These are phyloP conservation scores for Eudorina sp. DNA, from an alignment of 139 green algal genomes.

Conservation along the genomic window DNA sequence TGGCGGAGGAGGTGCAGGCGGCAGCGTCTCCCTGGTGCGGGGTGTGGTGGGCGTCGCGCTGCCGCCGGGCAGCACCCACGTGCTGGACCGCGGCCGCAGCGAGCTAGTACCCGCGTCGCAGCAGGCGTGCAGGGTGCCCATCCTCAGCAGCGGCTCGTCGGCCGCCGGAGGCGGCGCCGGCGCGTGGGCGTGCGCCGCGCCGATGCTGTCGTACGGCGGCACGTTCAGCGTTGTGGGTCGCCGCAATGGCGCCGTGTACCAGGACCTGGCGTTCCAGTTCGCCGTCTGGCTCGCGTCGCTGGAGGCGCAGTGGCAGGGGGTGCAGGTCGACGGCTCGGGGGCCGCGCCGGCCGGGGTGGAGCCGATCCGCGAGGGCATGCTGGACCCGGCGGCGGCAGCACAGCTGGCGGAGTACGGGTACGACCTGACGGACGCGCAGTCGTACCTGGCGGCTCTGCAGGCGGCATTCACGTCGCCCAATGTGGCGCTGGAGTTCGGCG, in stretches of 20 bases:
- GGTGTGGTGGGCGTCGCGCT: slow-evolving; percentile 9
- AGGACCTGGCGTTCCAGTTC: slow-evolving; percentile 24
- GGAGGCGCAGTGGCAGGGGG: slow-evolving; percentile 19
- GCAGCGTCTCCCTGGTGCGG: not conserved
- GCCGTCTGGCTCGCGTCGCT: not conserved
- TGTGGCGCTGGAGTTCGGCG: slow-evolving; percentile 1
- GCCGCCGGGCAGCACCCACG: not conserved
- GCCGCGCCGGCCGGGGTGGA: not conserved
- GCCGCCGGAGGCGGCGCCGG: not conserved
- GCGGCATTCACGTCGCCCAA: slow-evolving; percentile 3
- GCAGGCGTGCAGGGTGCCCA: not conserved
- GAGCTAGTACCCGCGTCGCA: not conserved
- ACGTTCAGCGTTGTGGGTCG: slow-evolving; percentile 9
- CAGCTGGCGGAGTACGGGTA: not conserved
- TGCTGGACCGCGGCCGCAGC: not conserved
- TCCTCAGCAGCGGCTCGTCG: not conserved
- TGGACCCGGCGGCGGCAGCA: not conserved
- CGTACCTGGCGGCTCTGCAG: slow-evolving; percentile 18
- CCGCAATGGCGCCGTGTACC: not conserved
- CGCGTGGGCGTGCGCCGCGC: slow-evolving; percentile 16
- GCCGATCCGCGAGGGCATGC: slow-evolving; percentile 5
- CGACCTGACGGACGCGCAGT: not conserved
- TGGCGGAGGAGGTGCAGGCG: too few species aligned
- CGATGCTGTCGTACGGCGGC: slow-evolving; percentile 24
- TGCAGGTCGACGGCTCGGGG: not conserved